Base-by-base conservation (phyloP, 179 eudicot species). In the Silene noctiflora region DNA sequence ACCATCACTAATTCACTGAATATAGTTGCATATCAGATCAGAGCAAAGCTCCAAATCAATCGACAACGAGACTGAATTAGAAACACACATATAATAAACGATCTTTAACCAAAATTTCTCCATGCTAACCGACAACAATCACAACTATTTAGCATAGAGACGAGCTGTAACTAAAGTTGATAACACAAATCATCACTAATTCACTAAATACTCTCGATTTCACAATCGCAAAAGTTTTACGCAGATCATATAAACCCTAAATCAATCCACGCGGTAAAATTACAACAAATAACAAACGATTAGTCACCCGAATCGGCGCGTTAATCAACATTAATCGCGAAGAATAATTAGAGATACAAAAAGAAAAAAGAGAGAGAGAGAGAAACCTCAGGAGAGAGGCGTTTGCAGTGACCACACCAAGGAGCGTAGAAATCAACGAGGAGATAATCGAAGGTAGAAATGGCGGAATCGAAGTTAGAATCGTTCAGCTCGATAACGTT, bases 381-480 rank as follows among this genome's bases (percentile, higher is more conserved):
- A 20, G 90, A 31, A 11, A 67, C 98, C 95, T 92, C 90, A 72
- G 96, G 97, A 65, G 93, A 75, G 67, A 94, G 96, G n/a, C 87
- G 89, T 81, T 95, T 89, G 90, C 97, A 92, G 88, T 92, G 99
- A 69, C 92, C 90, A 62, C 97, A 95, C 99, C 99, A 91, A 44
- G 95, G 96, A 25, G 99, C 97, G 78, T 95, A 91, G 83, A 95
- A 95, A 81, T 92, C 96, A 44, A 93, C 93, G 73, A 95, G 87
- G 66, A 95, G 67, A 67, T 81, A 86, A 87, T 92, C 93, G 67
- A 89, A 85, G 66, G 89, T 46, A 6, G 96, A 91, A 56, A 95
- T 89, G 3, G 96, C 96, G 1, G 90, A 80, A 4, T 95, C 97
- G 60, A 95, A 92, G 76, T 91, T 95, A 33, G 93, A 88, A 8